phyloP scores from a whole-genome alignment of 2,329 filamentous ascomycete species.

The Aureobasidium sp. region DNA sequence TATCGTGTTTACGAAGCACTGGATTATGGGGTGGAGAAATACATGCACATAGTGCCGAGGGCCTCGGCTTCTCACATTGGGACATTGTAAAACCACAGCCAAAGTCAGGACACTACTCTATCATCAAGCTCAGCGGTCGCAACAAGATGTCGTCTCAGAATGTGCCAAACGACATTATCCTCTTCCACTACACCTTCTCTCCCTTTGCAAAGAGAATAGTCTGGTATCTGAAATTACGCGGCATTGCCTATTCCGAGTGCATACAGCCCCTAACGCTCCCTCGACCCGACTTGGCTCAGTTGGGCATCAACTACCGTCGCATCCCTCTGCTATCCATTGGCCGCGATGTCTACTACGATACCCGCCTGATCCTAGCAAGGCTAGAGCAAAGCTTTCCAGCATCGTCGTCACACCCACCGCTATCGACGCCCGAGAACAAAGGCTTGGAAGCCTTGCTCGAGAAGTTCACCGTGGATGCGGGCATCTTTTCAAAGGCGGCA shows the following conservation, averaged over 20 bases:
- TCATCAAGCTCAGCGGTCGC: neutral
- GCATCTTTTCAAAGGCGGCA: constrained; percentile 48
- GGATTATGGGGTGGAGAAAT: neutral
- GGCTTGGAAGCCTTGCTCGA: constrained; percentile 52
- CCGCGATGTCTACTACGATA: constrained; percentile 62
- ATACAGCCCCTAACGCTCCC: constrained; percentile 63
- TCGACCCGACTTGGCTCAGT: constrained; percentile 54
- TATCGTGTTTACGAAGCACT: neutral
- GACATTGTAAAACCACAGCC: neutral
- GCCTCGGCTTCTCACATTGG: neutral
- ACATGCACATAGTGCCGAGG: neutral
- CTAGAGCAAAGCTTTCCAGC: constrained; percentile 52
- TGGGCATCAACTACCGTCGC: constrained; percentile 61
- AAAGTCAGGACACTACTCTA: no score
- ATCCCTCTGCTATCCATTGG: constrained; percentile 63
- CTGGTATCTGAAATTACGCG: constrained; percentile 62
- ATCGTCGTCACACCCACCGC: constrained; percentile 20
- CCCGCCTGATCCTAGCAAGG: constrained; percentile 59
- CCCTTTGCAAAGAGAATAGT: constrained; percentile 57
- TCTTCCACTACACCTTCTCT: constrained; percentile 62
- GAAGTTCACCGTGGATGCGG: constrained; percentile 49
- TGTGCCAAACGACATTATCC: constrained; percentile 43
- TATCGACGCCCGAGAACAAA: constrained; percentile 31
- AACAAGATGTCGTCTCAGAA: constrained; percentile 20
- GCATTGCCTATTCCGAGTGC: constrained; percentile 61